Evolutionary conservation across 2,329 filamentous ascomycete genomes (phyloP).

Genomic region (Botryosphaeria dothidea): DNA sequence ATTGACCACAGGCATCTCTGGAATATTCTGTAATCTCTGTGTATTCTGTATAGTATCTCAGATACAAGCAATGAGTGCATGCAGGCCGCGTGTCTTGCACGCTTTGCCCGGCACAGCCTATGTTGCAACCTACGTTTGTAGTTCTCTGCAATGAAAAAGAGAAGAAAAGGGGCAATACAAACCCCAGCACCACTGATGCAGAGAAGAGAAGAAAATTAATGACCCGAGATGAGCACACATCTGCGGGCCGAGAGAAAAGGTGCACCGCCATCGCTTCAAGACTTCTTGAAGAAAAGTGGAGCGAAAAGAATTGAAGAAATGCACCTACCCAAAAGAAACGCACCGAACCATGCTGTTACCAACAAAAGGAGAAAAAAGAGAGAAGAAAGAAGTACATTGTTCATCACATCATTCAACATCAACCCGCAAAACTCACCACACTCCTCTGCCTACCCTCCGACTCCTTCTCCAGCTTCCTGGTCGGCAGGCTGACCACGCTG

Average conservation of each 20-base stretch:
- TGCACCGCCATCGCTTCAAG: not conserved
- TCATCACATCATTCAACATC: not conserved
- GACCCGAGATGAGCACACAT: not conserved
- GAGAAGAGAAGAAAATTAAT: not conserved
- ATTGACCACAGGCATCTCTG: too few species aligned
- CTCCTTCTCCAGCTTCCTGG: slow-evolving; percentile 3
- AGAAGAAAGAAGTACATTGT: not conserved
- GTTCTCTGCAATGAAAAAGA: not conserved
- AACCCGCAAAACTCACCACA: slow-evolving; percentile 10
- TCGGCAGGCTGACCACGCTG: slow-evolving; percentile 16
- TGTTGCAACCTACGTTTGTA: not conserved
- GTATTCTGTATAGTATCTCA: not conserved
- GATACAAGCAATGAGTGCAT: not conserved
- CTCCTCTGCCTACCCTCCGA: not conserved
- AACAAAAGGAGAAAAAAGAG: not conserved
- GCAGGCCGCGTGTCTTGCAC: not conserved
- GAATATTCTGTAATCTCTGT: too few species aligned
- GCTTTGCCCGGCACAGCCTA: not conserved
- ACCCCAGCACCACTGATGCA: not conserved
- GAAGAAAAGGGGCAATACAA: not conserved
- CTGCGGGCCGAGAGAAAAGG: not conserved
- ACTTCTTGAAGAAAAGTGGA: not conserved
- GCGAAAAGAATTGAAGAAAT: not conserved
- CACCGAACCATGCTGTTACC: not conserved
- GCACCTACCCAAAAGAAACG: not conserved